Evolutionary conservation across 2,329 filamentous ascomycete genomes (phyloP).

Genomic region (Aspergillus pseudoglaucus): DNA sequence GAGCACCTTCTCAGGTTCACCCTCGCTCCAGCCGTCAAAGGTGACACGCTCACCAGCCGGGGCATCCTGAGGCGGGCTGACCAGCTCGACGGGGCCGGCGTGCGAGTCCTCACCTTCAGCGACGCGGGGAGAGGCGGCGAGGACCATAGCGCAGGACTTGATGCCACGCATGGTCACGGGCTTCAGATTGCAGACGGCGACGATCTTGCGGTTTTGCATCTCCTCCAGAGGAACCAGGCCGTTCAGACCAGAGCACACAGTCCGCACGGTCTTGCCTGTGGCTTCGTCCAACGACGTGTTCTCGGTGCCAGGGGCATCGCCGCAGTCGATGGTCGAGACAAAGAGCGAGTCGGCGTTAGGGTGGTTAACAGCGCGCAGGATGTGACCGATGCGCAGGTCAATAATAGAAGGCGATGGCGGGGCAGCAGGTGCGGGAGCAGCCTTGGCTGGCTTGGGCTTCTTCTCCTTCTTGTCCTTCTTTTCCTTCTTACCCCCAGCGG

Average conservation of each 20-base stretch:
- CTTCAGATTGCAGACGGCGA: slow-evolving; percentile 96
- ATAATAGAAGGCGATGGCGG: slow-evolving; percentile 79
- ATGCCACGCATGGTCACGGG: slow-evolving; percentile 97
- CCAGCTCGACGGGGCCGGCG: slow-evolving; percentile 86
- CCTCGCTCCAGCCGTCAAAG: slow-evolving; percentile 84
- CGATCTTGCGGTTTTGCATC: slow-evolving; percentile 93
- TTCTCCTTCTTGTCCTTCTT: slow-evolving; percentile 72
- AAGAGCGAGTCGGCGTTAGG: slow-evolving; percentile 94
- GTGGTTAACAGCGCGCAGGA: slow-evolving; percentile 91
- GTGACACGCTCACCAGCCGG: slow-evolving; percentile 80
- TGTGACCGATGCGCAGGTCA: slow-evolving; percentile 93
- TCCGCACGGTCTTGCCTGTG: slow-evolving; percentile 85
- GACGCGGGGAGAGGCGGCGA: slow-evolving; percentile 80
- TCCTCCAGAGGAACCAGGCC: slow-evolving; percentile 86
- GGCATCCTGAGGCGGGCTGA: slow-evolving; percentile 69
- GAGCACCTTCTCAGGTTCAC: slow-evolving; percentile 83
- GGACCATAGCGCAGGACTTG: slow-evolving; percentile 79
- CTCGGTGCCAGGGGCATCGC: slow-evolving; percentile 75
- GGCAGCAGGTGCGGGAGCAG: slow-evolving; percentile 60
- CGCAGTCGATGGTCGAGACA: slow-evolving; percentile 92
- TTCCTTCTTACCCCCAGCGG: slow-evolving; percentile 66
- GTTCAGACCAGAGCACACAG: slow-evolving; percentile 94
- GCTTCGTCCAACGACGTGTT: slow-evolving; percentile 73
- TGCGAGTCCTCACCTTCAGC: slow-evolving; percentile 80
- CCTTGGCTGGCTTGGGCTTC: slow-evolving; percentile 78